Evolutionary conservation across 495 filamentous ascomycete species (phyloP), one percentile per base, ranked within the genome.

Genomic region (Podospora conica): DNA sequence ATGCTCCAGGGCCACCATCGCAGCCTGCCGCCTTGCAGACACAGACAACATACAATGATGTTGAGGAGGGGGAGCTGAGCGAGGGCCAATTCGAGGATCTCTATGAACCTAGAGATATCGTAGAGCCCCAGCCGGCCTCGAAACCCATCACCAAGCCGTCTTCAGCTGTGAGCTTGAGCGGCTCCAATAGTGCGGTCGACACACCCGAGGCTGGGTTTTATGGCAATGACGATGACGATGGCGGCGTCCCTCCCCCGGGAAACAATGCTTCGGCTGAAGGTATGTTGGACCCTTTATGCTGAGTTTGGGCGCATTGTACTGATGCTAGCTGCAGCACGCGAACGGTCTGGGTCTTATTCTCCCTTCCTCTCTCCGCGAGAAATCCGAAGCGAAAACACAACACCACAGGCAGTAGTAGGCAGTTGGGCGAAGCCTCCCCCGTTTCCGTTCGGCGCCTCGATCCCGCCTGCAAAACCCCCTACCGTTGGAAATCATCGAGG

Each of bases 11-110:
- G 18, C 40, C 25, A 12, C 11, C 58, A 57, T 58, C 31, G 10
- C 58, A 12, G 22, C 58, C 21, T n/a, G n/a, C 8, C 59, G 53
- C 21, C 75, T 22, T 24, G 57, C 56, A 33, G 63, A 20, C 70
- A 21, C 53, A 59, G 0, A 64, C 70, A 29, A 53, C 66, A 57
- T 48, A 70, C n/a, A 60, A 60, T 54, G 68, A 75, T 24, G 80
- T 84, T 31, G 90, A 95, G 66, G 90, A 93, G 70, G 90, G 89
- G 1, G 90, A 93, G 71, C 70, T 93, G 20, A 90, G 87, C 68
- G 90, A 92, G 66, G 82, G 80, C 0, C 87, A 87, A 68, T 82
- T 79, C 53, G 80, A 83, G 58, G 77, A 79, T 68, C 31, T 82
- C 9, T 83, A 83, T 60, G 80, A 79, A 48, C 74, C 79, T 2